Conservation (phyloP, 2,329 filamentous ascomycete genomes). For the Kalmusia sp. region DNA sequence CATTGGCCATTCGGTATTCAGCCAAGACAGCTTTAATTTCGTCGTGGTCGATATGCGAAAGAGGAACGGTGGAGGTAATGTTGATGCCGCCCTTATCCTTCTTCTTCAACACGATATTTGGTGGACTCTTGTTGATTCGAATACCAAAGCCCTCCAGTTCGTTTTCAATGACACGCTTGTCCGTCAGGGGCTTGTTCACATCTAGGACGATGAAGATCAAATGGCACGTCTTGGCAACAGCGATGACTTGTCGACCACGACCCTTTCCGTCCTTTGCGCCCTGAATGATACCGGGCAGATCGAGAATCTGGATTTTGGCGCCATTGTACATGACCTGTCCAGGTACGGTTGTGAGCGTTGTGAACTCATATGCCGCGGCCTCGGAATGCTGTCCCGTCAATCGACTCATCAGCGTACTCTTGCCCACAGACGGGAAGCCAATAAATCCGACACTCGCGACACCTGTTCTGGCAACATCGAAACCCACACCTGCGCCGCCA, state of each 20-base stretch:
- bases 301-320: conserved; percentile 96
- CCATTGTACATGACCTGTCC: conserved; percentile 97
- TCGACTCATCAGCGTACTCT: conserved; percentile 95
- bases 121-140: conserved; percentile 94
- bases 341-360: conserved; percentile 94
- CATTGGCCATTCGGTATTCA: conserved; percentile 95
- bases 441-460: conserved; percentile 98
- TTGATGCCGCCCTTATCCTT: conserved; percentile 98
- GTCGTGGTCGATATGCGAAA: conserved; percentile 91
- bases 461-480: conserved; percentile 97
- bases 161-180: conserved; percentile 93
- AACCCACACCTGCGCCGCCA: conserved; percentile 85
- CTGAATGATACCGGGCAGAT: conserved; percentile 98
- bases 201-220: conserved; percentile 98
- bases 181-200: conserved; percentile 96
- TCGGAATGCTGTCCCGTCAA: conserved; percentile 97
- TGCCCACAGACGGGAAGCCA: conserved; percentile 96
- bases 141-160: conserved; percentile 98
- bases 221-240: conserved; percentile 98
- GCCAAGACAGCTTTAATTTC: conserved; percentile 98
- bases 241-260: conserved; percentile 97
- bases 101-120: conserved; percentile 99
- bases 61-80: conserved; percentile 91
- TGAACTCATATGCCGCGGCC: conserved; percentile 97
- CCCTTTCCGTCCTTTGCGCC: conserved; percentile 98